Conservation (phyloP, 495 filamentous ascomycete species). For the Lepraria neglecta region DNA sequence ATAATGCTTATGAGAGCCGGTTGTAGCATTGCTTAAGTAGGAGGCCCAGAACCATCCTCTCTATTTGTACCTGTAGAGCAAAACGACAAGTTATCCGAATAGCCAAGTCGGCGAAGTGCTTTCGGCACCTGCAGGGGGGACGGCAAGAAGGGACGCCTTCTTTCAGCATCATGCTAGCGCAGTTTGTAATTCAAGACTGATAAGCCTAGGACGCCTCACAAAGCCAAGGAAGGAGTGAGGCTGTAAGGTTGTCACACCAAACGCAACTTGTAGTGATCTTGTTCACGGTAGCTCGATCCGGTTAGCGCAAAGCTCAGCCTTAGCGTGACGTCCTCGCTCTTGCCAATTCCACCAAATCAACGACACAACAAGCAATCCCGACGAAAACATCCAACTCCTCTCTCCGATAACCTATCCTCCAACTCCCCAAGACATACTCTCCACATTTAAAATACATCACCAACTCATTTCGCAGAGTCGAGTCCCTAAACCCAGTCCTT, state of each 20-base stretch:
- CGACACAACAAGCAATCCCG: not conserved
- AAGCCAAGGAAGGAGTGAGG: slow-evolving; percentile 3
- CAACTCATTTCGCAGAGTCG: not conserved
- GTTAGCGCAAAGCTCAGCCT: slow-evolving; percentile 10
- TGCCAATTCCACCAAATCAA: slow-evolving; percentile 17
- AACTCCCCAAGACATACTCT: not conserved
- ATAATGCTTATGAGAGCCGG: not conserved
- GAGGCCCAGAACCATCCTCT: not conserved
- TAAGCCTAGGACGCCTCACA: not conserved
- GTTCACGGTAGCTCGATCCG: not conserved
- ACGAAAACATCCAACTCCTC: slow-evolving; percentile 3
- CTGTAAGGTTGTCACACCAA: not conserved
- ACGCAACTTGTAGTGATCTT: not conserved
- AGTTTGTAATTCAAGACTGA: not conserved
- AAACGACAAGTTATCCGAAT: not conserved
- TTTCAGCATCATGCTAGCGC: not conserved
- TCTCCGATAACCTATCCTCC: not conserved
- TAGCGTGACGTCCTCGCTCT: slow-evolving; percentile 14
- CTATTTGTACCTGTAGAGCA: not conserved
- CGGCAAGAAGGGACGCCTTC: not conserved
- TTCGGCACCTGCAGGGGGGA: not conserved
- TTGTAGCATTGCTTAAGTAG: not conserved
- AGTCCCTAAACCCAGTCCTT: not conserved
- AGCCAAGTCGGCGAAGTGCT: not conserved
- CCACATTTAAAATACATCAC: not conserved